Conservation (phyloP, 805 yeast genomes). For the Jamesozyma spencerorum region DNA sequence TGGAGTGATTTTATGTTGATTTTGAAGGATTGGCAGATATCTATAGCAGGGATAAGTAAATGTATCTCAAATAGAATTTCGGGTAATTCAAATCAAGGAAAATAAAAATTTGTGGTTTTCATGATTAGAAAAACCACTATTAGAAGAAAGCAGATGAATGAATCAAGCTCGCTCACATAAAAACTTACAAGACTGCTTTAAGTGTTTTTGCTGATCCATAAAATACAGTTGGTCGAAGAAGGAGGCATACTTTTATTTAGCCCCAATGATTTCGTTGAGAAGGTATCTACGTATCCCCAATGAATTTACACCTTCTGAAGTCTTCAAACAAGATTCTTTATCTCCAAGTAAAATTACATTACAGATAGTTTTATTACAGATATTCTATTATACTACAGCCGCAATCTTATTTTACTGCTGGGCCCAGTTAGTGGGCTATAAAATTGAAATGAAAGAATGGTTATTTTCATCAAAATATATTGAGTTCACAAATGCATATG, state of each 20-base stretch:
- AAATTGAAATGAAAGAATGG: constrained; percentile 52
- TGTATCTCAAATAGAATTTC: no score
- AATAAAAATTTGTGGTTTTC: no score
- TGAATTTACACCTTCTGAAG: constrained; percentile 23
- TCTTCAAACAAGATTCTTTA: constrained; percentile 34
- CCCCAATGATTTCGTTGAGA: constrained; percentile 19
- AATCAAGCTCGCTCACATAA: no score
- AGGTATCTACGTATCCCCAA: constrained; percentile 25
- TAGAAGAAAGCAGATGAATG: no score
- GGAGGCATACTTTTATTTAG: no score
- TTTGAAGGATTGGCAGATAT: no score
- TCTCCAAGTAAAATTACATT: constrained; percentile 52
- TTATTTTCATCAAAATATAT: constrained; percentile 74
- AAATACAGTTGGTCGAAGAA: neutral
- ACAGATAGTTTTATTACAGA: constrained; percentile 72
- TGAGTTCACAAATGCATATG: constrained; percentile 67
- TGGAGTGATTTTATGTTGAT: no score
- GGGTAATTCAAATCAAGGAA: no score
- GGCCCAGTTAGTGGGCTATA: constrained; percentile 61
- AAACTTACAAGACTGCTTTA: no score
- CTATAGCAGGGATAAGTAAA: no score
- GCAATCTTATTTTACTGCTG: constrained; percentile 53
- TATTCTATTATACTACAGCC: constrained; percentile 71
- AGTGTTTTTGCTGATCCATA: no score
- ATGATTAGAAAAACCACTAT: no score